Base-by-base conservation (phyloP, 129 eudicot genomes). In the Helianthus tuberosus region DNA sequence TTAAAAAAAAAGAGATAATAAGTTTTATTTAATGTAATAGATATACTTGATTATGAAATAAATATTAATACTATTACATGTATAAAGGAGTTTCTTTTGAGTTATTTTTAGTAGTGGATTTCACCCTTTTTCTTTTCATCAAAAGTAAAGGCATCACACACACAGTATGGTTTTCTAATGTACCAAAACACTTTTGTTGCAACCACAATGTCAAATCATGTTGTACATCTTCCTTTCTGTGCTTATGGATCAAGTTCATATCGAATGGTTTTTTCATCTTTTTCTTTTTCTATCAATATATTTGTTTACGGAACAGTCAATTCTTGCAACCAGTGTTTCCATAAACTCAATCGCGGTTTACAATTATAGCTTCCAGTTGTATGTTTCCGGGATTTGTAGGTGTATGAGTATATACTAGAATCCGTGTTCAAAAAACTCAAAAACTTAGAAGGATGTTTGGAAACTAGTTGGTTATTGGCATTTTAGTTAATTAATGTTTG, bases 181-280 rank as follows among this genome's bases (percentile, higher is more conserved):
- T 41, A 65, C 79, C 47, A 23, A 52, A 52, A 64, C 66, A 52
- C 72, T 75, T 75, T 75, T 50, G 52, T 63, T 74, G 71, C 65
- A 71, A 61, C 79, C 66, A 53, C 73, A 57, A 75, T 66, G 73
- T 75, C 73, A 66, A 75, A 49, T 75, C 66, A 48, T 12, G 32
- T 75, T 75, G 66, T 65, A 53, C 79, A 29, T 1, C 64, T 49
- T 63, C 35, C 8, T 75, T 51, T 27, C 8, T 59, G 52, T 74
- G 51, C 63, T 11, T 51, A 75, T 75, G 43, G 64, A 64, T 71
- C 72, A 50, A 9, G 20, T 29, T 50, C 62, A 10, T 32, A 50
- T 74, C 29, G 9, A 74, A 36, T 3, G 27, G 59, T 74, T 8
- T 17, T 17, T 71, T 6, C 17, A 3, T 53, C 64, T 6, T 71